Evolutionary conservation across 306 rosid species (phyloP).

Genomic region (Cicer arietinum): DNA sequence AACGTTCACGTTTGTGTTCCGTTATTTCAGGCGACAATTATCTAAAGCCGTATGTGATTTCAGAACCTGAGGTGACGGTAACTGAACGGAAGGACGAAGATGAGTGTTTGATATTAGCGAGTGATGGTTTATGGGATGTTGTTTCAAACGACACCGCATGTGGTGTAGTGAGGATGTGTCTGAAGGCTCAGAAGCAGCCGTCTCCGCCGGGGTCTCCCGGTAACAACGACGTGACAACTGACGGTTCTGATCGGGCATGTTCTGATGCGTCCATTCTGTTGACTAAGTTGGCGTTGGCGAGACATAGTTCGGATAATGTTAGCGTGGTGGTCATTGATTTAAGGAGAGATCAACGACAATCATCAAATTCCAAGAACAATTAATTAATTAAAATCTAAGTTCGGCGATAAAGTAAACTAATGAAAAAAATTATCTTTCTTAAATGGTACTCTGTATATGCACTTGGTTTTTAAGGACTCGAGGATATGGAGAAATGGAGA

Average conservation of each 20-base stretch:
- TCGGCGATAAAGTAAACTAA: neutral
- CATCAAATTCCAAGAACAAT: neutral
- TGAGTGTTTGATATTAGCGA: constrained; percentile 81
- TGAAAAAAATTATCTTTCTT: neutral
- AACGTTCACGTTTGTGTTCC: neutral
- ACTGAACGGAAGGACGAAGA: constrained; percentile 70
- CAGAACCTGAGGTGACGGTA: constrained; percentile 86
- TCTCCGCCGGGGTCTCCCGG: constrained; percentile 45
- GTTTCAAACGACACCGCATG: constrained; percentile 85
- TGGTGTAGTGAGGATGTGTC: constrained; percentile 73
- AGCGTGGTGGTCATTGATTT: constrained; percentile 87
- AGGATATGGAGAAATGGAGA: neutral
- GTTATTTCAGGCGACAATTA: constrained; percentile 62
- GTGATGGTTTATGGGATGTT: constrained; percentile 95
- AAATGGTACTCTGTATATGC: too few species aligned
- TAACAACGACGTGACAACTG: constrained; percentile 32
- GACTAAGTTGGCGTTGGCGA: constrained; percentile 85
- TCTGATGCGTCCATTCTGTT: constrained; percentile 80
- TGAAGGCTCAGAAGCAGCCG: constrained; percentile 53
- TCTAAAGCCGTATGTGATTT: constrained; percentile 81
- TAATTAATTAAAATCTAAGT: constrained; percentile 5
- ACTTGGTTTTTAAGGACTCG: neutral
- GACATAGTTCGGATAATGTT: constrained; percentile 85
- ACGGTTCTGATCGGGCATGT: constrained; percentile 68
- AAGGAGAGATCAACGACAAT: constrained; percentile 48